Conservation (phyloP, 768 basidiomycete species). For the Clathrus columnatus region DNA sequence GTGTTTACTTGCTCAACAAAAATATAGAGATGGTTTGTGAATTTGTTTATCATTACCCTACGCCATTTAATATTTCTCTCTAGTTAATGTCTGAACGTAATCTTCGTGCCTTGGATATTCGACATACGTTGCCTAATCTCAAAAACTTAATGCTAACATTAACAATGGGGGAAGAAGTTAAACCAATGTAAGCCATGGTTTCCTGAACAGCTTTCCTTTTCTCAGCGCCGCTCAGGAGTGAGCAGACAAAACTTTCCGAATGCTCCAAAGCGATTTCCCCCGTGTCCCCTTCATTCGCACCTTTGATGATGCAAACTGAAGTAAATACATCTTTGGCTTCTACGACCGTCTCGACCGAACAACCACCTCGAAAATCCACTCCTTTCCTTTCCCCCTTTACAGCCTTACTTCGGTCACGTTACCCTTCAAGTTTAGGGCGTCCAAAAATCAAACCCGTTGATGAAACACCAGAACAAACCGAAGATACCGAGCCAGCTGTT, state of each 20-base stretch:
- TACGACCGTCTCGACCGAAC: background rate
- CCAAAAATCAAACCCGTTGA: conserved; percentile 14
- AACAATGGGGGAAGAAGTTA: conserved; percentile 55
- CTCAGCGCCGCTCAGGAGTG: conserved; percentile 15
- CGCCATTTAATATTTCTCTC: background rate
- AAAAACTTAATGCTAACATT: conserved; percentile 87
- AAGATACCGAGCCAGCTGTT: conserved; percentile 8
- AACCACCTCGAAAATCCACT: background rate
- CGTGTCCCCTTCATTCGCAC: conserved; percentile 13
- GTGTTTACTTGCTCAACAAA: conserved; percentile 93
- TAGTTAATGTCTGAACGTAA: conserved; percentile 91
- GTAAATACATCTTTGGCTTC: background rate
- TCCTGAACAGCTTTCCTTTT: conserved; percentile 3
- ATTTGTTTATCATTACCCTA: conserved; percentile 2
- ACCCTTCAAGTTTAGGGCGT: conserved; percentile 36
- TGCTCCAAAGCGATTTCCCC: conserved; percentile 19
- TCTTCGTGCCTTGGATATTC: conserved; percentile 82
- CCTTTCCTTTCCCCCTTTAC: conserved; percentile 15
- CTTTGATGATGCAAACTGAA: background rate
- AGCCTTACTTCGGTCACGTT: conserved; percentile 37
- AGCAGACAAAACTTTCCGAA: conserved; percentile 16
- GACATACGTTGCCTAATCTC: conserved; percentile 94
- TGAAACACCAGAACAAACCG: conserved; percentile 16
- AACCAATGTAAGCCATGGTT: conserved; percentile 29
- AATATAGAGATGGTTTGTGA: conserved; percentile 82